Conservation (phyloP, 1,139 yeast genomes). For the Blastobotrys raffinosifermentans region DNA sequence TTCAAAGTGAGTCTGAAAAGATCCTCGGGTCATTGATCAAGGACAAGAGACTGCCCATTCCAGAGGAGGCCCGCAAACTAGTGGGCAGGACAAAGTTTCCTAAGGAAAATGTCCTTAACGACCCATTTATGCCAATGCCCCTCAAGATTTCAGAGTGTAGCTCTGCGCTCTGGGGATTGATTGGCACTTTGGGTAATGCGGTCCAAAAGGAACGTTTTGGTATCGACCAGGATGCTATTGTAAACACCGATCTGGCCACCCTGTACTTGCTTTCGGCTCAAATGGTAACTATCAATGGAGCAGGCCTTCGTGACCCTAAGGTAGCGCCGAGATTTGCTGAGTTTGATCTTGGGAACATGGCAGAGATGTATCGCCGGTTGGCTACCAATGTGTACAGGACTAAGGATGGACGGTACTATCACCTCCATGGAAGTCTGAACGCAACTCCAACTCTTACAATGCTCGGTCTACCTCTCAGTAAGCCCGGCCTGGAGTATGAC, state of each 20-base stretch:
- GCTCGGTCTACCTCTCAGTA: slow-evolving; percentile 3
- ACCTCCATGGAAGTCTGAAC: slow-evolving; percentile 7
- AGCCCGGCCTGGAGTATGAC: slow-evolving; percentile 3
- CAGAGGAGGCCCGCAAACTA: slow-evolving; percentile 1
- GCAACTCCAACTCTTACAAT: slow-evolving; percentile 6
- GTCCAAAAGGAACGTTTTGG: slow-evolving; percentile 3
- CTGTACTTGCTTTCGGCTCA: slow-evolving; percentile 5
- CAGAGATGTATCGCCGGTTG: slow-evolving; percentile 3
- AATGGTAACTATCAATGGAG: slow-evolving; percentile 1
- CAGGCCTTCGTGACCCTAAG: not conserved
- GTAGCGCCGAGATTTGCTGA: too few relatives aligned
- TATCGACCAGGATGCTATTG: not conserved
- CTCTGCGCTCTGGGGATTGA: slow-evolving; percentile 5
- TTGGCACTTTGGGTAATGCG: slow-evolving; percentile 5
- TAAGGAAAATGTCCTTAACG: slow-evolving; percentile 1
- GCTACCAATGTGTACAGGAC: slow-evolving; percentile 4
- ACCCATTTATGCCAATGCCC: slow-evolving; percentile 7
- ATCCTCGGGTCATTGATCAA: not conserved
- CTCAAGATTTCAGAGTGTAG: slow-evolving; percentile 6
- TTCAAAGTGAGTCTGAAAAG: slow-evolving; percentile 3
- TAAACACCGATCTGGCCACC: slow-evolving; percentile 5
- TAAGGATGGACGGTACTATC: slow-evolving; percentile 6
- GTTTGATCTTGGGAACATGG: slow-evolving; percentile 5
- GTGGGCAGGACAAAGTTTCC: not conserved
- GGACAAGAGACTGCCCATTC: slow-evolving; percentile 2